Conservation (phyloP, 768 basidiomycete species). For the Hemileccinum rubropunctum region DNA sequence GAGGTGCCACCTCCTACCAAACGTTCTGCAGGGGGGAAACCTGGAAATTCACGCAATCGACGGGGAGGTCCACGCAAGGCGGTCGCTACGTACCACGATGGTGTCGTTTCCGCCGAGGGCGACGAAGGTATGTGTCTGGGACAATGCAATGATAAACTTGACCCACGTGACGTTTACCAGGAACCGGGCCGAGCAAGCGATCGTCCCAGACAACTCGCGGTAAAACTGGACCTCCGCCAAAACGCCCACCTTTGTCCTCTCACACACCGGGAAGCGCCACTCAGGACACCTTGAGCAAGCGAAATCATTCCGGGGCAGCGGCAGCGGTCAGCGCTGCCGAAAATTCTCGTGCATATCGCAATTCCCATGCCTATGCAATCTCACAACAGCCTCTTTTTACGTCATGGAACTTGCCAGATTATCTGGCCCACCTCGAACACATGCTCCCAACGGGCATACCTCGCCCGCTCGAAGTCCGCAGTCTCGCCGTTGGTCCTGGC, state of each 20-base stretch:
- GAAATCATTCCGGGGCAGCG: conserved; percentile 42
- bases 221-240: conserved; percentile 28
- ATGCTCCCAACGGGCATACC: conserved; percentile 79
- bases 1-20: conserved; percentile 40
- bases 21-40: conserved; percentile 25
- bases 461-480: conserved; percentile 69
- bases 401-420: conserved; percentile 92
- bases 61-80: conserved; percentile 31
- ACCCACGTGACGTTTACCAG: conserved; percentile 39
- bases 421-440: conserved; percentile 80
- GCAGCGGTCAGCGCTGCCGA: conserved; percentile 42
- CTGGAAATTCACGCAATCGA: conserved; percentile 29
- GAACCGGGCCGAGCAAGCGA: conserved; percentile 33
- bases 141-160: conserved; percentile 11
- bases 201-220: conserved; percentile 41
- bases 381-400: conserved; percentile 78
- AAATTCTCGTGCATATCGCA: conserved; percentile 66
- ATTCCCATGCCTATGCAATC: conserved; percentile 76
- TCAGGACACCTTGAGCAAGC: conserved; percentile 49
- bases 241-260: conserved; percentile 30
- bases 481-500: conserved; percentile 39
- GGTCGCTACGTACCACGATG: conserved; percentile 20
- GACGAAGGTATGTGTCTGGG: conserved; percentile 58
- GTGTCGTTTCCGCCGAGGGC: conserved; percentile 40
- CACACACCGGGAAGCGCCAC: conserved; percentile 29